Base-by-base conservation (phyloP, 2,329 filamentous ascomycete species). In the Aschersonia sp. region DNA sequence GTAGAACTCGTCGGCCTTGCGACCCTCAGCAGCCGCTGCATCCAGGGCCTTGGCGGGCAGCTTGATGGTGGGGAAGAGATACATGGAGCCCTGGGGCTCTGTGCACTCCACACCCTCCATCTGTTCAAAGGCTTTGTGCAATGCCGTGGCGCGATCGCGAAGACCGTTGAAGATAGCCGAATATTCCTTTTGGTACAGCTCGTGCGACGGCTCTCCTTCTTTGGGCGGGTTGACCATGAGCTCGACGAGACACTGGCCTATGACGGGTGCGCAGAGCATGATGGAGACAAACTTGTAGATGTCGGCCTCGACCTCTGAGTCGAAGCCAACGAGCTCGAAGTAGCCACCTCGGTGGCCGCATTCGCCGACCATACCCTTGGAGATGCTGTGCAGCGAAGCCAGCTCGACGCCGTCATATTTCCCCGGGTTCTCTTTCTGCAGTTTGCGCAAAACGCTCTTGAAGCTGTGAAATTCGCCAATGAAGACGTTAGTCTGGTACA, bases 271-370 rank as follows among this genome's bases (percentile, higher is more conserved):
- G 69, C 92, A 98, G 55, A 98, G 82, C 70, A 86, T 90, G 70
- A 98, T 97, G 64, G 84, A 92, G 61, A 97, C 84, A 64, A 95
- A 95, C 72, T 98, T 98, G 80, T 97, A 97, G 66, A 98, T 89
- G 71, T 97, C 83, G 54, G 83, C 86, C 60, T 86, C 83, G 54
- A 98, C 92, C 59, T 84, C 74, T 9, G 78, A 68, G 62, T 94
- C 81, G 65, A 98, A 95, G 56, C 87, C 87, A 50, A 89, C 79
- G 49, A 98, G 81, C 74, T 98, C 92, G 62, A 97, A 97, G 76
- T 94, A 98, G 47, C 92, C 92, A 56, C 90, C 92, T 53, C 92
- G 86, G 72, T 98, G 92, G 46, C 92, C 92, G 64, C 92, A 98
- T 72, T 98, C 92, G 61, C 92, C 92, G 7, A 95, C 86, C 89